Base-by-base conservation (phyloP, 2,329 filamentous ascomycete species). In the Periconia digitata region DNA sequence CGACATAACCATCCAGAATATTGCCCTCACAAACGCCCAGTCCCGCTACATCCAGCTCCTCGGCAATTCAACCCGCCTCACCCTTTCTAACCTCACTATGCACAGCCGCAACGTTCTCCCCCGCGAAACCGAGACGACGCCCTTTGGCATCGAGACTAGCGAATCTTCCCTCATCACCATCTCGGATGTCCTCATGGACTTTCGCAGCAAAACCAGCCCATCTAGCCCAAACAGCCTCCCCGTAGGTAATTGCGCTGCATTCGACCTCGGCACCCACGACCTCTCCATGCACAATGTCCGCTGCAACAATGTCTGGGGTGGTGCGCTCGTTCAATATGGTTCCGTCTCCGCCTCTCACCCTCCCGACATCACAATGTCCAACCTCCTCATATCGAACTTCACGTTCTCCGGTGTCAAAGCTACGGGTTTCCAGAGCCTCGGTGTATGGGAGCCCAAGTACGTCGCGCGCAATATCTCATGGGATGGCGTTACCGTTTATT, bases 291-390 rank as follows among this genome's bases (percentile, higher is more conserved):
- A 64, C 13, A 63, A 63, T 4, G 66, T 78, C 16, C 72, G 71
- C 27, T 79, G 77, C 57, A 72, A 78, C 36, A 75, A 76, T 7
- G 56, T 79, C 6, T 76, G 72, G 3, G 74, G 79, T 8, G 77
- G 77, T 3, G 47, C 47, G 2, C 60, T 78, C 2, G 76, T 76
- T 0, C 69, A 70, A 38, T 59, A 58, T 10, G 74, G 76, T 51
- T 65, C 62, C 0, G 43, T 76, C 7, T 16, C 17, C 18, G 27
- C 38, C 5, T 6, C 16, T 71, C 4, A 22, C 17, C 24, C 23
- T 15, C 41, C 40, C 15, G 6, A 24, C 15, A 15, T 16, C 16
- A 56, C 2, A 5, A 66, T 77, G 47, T 72, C 73, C 20, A 50
- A 50, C 50, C 35, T 53, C 16, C 8, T 24, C 36, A 44, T 53